Evolutionary conservation across 768 basidiomycete genomes (phyloP).

Genomic region (Tephrocybe rancida): DNA sequence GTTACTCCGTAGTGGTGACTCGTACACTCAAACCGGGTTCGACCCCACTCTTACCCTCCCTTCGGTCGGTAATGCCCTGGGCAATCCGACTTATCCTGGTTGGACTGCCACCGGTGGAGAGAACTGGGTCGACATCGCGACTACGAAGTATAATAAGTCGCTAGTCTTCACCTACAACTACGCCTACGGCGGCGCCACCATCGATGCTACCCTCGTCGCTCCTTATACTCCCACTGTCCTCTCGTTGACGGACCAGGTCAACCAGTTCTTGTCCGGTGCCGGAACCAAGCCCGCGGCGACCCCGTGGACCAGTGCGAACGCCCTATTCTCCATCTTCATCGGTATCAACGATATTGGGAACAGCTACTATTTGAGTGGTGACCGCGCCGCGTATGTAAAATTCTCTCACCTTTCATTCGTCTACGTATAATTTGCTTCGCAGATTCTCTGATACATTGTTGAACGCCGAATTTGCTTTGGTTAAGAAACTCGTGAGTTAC

Average conservation of each 20-base stretch:
- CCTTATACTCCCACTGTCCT: slow-evolving; percentile 55
- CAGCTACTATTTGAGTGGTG: slow-evolving; percentile 48
- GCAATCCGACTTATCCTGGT: slow-evolving; percentile 57
- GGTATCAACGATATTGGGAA: slow-evolving; percentile 73
- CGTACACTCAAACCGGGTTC: slow-evolving; percentile 62
- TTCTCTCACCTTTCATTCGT: background rate
- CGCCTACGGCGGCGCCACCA: slow-evolving; percentile 69
- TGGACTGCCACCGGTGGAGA: slow-evolving; percentile 54
- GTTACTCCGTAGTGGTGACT: slow-evolving; percentile 60
- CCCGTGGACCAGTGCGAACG: slow-evolving; percentile 57
- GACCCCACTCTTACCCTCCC: slow-evolving; percentile 40
- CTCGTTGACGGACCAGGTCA: slow-evolving; percentile 63
- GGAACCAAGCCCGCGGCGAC: slow-evolving; percentile 50
- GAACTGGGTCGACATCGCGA: slow-evolving; percentile 63
- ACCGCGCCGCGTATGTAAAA: slow-evolving; percentile 47
- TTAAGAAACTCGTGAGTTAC: slow-evolving; percentile 48
- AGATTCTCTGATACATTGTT: slow-evolving; percentile 54
- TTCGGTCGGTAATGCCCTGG: slow-evolving; percentile 47
- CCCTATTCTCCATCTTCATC: slow-evolving; percentile 71
- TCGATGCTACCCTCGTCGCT: slow-evolving; percentile 56
- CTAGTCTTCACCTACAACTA: slow-evolving; percentile 63
- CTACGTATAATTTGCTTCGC: background rate
- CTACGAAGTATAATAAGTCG: slow-evolving; percentile 54
- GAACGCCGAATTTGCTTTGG: slow-evolving; percentile 49
- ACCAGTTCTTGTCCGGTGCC: slow-evolving; percentile 51